Conservation (phyloP, 2,329 filamentous ascomycete species). For the Verticillium nonalfalfae region DNA sequence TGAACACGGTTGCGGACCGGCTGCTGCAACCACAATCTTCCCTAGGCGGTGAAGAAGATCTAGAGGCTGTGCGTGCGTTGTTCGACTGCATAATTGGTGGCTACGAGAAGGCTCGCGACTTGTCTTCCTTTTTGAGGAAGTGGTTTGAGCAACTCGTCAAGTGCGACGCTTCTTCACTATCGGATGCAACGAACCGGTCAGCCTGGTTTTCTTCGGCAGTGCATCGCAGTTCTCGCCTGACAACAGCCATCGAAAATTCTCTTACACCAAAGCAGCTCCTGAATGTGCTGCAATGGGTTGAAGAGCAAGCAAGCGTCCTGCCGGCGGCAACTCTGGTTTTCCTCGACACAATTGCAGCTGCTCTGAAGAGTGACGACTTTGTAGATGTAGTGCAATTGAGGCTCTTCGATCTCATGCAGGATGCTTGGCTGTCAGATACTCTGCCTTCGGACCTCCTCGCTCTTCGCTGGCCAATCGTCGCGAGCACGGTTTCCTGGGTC, state of each 20-base stretch:
- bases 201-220: constrained; percentile 20
- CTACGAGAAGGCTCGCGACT: constrained; percentile 34
- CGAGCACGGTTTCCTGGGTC: constrained; percentile 27
- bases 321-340: constrained; percentile 31
- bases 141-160: constrained; percentile 38
- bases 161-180: constrained; percentile 16
- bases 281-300: constrained; percentile 36
- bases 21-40: constrained; percentile 16
- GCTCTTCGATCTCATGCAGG: constrained; percentile 27
- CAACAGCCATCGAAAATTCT: constrained; percentile 28
- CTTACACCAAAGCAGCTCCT: constrained; percentile 37
- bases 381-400: constrained; percentile 32
- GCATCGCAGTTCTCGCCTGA: constrained; percentile 4
- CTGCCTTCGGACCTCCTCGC: constrained; percentile 22
- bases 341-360: constrained; percentile 33
- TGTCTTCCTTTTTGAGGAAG: constrained; percentile 37
- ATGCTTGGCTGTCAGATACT: constrained; percentile 16
- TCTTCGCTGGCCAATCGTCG: constrained; percentile 33
- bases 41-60: constrained; percentile 9
- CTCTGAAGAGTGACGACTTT: constrained; percentile 33
- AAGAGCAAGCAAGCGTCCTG: constrained; percentile 20
- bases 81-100: constrained; percentile 36
- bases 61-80: constrained; percentile 23
- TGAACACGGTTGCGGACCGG: constrained; percentile 31
- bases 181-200: constrained; percentile 6